Conservation (phyloP, 2,329 filamentous ascomycete genomes). For the Aureobasidium sp. region DNA sequence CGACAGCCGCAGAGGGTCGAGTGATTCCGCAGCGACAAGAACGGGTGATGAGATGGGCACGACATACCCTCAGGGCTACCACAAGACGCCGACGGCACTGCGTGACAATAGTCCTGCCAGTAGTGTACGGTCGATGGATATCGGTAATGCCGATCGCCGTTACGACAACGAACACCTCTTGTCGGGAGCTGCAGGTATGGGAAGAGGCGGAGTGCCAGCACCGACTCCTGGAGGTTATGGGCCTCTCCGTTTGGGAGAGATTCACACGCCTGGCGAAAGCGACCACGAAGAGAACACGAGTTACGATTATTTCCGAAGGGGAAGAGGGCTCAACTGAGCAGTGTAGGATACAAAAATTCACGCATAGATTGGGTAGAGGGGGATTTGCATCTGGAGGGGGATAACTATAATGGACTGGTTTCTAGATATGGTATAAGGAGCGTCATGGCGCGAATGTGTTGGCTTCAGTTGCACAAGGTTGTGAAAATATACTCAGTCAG, state of each 20-base stretch:
- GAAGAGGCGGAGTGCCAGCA: constrained; percentile 21
- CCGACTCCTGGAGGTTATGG: constrained; percentile 24
- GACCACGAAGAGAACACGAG: constrained; percentile 30
- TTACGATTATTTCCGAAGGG: constrained; percentile 35
- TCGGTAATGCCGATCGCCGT: constrained; percentile 21
- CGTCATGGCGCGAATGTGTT: neutral
- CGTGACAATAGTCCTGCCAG: constrained; percentile 38
- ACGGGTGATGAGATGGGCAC: constrained; percentile 28
- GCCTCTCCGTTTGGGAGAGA: constrained; percentile 19
- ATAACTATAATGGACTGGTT: neutral
- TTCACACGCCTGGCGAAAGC: constrained; percentile 25
- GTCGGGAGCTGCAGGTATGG: constrained; percentile 26
- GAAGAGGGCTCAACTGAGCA: constrained; percentile 18
- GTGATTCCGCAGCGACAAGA: constrained; percentile 26
- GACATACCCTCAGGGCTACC: constrained; percentile 42
- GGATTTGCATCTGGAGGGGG: neutral
- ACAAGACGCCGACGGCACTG: constrained; percentile 37
- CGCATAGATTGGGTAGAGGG: neutral
- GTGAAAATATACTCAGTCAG: no score
- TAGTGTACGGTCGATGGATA: constrained; percentile 20
- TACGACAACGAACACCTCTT: constrained; percentile 22
- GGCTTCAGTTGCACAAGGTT: neutral
- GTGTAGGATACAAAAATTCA: neutral
- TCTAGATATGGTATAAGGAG: neutral
- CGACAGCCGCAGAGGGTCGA: constrained; percentile 20